Percentiles rank a stretch among this genome's conserved stretches.
phyloP scores from a whole-genome alignment of 2,329 filamentous ascomycete species.

The Grosmannia penicillata region DNA sequence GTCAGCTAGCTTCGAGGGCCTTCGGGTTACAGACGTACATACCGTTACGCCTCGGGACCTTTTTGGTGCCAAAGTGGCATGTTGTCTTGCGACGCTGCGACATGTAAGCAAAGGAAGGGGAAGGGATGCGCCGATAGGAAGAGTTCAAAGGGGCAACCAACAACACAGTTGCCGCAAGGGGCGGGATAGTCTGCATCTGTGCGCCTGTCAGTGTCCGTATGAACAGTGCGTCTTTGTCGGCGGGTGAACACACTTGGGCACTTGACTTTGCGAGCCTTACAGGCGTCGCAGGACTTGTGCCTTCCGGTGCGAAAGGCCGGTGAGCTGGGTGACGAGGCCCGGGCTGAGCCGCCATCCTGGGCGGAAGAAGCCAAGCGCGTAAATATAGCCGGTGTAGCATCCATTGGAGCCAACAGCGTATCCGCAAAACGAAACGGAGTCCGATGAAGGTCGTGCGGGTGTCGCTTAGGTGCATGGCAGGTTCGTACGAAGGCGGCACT shows the following conservation, averaged over 20 bases:
- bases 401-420: no score
- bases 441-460: no score
- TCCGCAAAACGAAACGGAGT: no score
- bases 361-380: no score
- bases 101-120: neutral
- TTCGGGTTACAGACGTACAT: no score
- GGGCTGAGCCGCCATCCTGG: no score
- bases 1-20: neutral
- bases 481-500: neutral
- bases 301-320: slow-evolving; percentile 3
- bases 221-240: no score
- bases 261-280: slow-evolving; percentile 25
- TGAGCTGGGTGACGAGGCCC: neutral
- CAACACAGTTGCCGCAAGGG: slow-evolving; percentile 7
- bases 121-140: neutral
- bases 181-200: slow-evolving; percentile 7
- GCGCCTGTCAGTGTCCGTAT: neutral
- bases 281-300: slow-evolving; percentile 22
- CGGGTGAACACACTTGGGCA: slow-evolving; percentile 17
- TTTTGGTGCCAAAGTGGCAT: slow-evolving; percentile 8
- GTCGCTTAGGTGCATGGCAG: neutral
- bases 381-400: no score
- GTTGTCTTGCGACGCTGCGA: slow-evolving; percentile 8
- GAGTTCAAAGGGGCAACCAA: neutral
- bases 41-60: slow-evolving; percentile 7